Evolutionary conservation across 1,139 yeast genomes (phyloP), one percentile per base, ranked within the genome.

Genomic region (Lodderomyces parapsilosis): DNA sequence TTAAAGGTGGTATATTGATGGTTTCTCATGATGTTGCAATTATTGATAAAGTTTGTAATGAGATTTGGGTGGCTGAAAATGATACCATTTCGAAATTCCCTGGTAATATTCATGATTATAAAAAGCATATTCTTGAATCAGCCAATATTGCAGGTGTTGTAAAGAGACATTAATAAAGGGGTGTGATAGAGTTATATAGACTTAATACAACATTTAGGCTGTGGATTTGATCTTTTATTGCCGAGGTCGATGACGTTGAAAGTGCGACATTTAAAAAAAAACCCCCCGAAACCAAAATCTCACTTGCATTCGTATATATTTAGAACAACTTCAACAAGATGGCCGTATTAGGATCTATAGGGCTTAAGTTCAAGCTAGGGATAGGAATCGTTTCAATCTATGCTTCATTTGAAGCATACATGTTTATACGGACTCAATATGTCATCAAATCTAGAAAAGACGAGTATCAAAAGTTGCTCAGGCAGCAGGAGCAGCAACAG

Each of bases 11-110:
- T 65, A 85, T 93, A 28, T 76, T 93, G 55, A 90, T 93, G 97
- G 99, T 93, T 48, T 88, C 96, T 41, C 99, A 93, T 76, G 99
- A 93, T 74, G 97, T 93, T 35, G 74, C 90, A 20, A 87, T 91
- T 56, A 93, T 93, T 56, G 82, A 86, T 56, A 77, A 79, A 47
- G 96, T 93, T 7, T 89, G 97, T 71, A 84, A 86, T 47, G 95
- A 91, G 63, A 87, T 93, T 50, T 93, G 97, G 97, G 94, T 90
- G 35, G 85, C 95, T 60, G 99, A 93, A 60, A 75, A 81, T 45
- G 94, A 91, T 46, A 74, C 82, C 1, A 96, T 91, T 24, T 74
- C 70, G 55, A 83, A 84, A 62, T 88, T 89, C 70, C 83, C 81
- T 39, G 99, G 99, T 55, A 71, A 78, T 46, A 93, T 93, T 54